Conservation (phyloP, 805 yeast species). For the Suhomyces sp. region DNA sequence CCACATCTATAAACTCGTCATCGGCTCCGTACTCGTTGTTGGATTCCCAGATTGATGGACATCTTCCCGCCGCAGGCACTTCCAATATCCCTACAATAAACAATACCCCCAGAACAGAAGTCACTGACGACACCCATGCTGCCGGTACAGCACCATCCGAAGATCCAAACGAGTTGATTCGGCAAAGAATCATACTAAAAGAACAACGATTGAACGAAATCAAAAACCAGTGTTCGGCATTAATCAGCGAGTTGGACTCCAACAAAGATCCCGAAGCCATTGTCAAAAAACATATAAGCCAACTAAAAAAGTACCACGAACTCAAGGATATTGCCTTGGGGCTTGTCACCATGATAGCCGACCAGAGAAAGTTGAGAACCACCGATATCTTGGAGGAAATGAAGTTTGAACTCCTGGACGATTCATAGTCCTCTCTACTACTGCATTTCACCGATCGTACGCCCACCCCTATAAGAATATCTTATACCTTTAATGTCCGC, state of each 20-base stretch:
- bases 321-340: conserved; percentile 59
- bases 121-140: not conserved
- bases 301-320: conserved; percentile 58
- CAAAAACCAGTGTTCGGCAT: conserved; percentile 28
- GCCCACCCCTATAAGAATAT: not conserved
- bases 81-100: conserved; percentile 4
- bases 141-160: not conserved
- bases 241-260: conserved; percentile 30
- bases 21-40: not conserved
- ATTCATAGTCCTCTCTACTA: not conserved
- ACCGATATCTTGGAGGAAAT: conserved; percentile 53
- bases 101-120: conserved; percentile 6
- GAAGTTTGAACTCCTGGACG: conserved; percentile 27
- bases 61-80: not conserved
- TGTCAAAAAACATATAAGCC: conserved; percentile 49
- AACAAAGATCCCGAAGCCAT: conserved; percentile 41
- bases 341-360: conserved; percentile 58
- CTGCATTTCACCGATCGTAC: not conserved
- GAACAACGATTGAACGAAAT: conserved; percentile 26
- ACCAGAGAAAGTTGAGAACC: conserved; percentile 47
- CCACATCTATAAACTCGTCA: not conserved
- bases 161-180: conserved; percentile 4
- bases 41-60: not conserved
- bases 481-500: not conserved
- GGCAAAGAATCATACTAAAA: conserved; percentile 6